Evolutionary conservation across 2,329 filamentous ascomycete genomes (phyloP).

Genomic region (Podosphaera fusca): DNA sequence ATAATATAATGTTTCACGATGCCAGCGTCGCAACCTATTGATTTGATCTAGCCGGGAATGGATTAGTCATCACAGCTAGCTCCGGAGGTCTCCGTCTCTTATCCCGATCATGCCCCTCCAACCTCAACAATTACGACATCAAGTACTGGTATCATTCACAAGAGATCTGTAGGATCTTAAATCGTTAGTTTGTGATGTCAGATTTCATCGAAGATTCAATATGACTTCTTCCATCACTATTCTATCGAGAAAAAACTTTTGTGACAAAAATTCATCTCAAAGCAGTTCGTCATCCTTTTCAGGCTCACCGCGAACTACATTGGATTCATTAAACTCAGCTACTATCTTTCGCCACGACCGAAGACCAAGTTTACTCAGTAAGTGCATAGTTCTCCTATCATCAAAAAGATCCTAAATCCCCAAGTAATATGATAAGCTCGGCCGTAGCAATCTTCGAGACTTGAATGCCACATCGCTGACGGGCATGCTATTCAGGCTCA

Average conservation of each 20-base stretch:
- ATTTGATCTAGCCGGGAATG: not conserved
- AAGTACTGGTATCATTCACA: not conserved
- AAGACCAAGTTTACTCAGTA: slow-evolving; percentile 40
- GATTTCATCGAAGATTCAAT: slow-evolving; percentile 1
- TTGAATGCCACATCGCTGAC: not conserved
- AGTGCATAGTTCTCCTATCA: slow-evolving; percentile 10
- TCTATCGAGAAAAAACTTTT: slow-evolving; percentile 23
- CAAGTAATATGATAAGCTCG: not conserved
- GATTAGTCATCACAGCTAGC: not conserved
- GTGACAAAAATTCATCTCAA: slow-evolving; percentile 21
- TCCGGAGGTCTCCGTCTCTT: not conserved
- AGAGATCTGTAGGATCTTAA: not conserved
- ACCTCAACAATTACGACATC: not conserved
- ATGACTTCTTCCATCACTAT: slow-evolving; percentile 51
- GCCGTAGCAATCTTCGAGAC: not conserved
- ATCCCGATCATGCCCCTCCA: not conserved
- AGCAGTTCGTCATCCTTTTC: slow-evolving; percentile 31
- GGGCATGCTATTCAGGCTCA: slow-evolving; percentile 26
- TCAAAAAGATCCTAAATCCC: slow-evolving; percentile 1
- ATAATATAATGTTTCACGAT: too few relatives aligned
- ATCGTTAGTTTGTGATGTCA: not conserved
- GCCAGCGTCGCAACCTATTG: not conserved
- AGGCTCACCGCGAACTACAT: slow-evolving; percentile 27
- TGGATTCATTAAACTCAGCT: slow-evolving; percentile 15
- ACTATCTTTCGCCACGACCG: slow-evolving; percentile 26